Evolutionary conservation across 345 rosid genomes (phyloP), one percentile per base, ranked within the genome.

Genomic region (Geranium rotundifolium): DNA sequence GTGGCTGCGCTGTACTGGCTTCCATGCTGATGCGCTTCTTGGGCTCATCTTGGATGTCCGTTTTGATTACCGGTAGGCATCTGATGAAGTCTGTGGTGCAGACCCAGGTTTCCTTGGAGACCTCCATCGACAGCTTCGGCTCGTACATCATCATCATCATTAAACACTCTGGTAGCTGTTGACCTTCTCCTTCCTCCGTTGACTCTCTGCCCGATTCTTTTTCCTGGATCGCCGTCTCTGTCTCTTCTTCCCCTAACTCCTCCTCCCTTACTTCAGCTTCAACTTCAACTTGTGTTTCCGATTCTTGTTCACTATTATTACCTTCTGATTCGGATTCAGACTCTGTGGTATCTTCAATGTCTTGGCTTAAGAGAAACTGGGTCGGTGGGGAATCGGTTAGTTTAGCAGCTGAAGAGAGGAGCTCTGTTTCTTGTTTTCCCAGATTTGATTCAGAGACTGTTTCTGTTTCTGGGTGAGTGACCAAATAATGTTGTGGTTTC

Each of bases 91-190:
- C 98, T 56, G 92, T 82, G 58, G 85, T 82, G 66, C 98, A 82
- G 8, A 89, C 96, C 98, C 98, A 91, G 0, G 98, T 89, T 71
- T 91, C 98, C 67, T 84, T 87, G 8, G 96, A 91, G 29, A 91
- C 98, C 80, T 91, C 98, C 98, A 87, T 89, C 6, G 95, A 91
- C 56, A 89, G 84, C 83, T 91, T 91, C 62, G 98, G 95, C 65
- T 91, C 98, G 20, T 92, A 82, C 98, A 91, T 91, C 98, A 91
- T 91, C 20, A 89, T 65, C 66, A 87, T 65, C 61, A 23, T 23
- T 23, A 89, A 61, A 69, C 98, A 91, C 59, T 91, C 98, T 61
- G 98, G 98, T 60, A 91, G 72, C 71, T 67, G 23, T 39, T 60
- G 49, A 59, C 68, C 69, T 66, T 67, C 79, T 58, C 71, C 72